phyloP scores from a whole-genome alignment of 148 eudicot genomes.

The Chenopodium quinoa region DNA sequence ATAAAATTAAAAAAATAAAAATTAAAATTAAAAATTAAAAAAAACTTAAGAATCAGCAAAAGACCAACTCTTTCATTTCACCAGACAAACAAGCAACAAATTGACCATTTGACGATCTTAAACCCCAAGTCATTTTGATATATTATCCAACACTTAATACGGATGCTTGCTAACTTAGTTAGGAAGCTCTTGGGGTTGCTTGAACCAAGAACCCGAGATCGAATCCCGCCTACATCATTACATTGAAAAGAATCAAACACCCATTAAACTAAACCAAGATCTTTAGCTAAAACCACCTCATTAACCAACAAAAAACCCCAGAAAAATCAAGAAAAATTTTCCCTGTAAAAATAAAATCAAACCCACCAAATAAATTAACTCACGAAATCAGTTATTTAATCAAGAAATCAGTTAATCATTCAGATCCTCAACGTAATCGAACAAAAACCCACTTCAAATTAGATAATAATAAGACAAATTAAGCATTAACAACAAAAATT shows the following conservation, averaged over 20 bases:
- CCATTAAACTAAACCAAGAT: conserved; percentile 14
- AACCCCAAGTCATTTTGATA: background rate
- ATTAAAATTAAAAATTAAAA: too few relatives aligned
- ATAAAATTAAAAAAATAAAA: too few relatives aligned
- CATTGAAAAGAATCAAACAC: background rate
- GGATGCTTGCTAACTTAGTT: too few relatives aligned
- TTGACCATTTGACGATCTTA: background rate
- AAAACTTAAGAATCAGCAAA: background rate
- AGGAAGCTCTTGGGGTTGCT: too few relatives aligned
- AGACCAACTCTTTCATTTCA: background rate
- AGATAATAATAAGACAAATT: background rate
- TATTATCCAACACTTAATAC: background rate
- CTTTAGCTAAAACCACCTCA: conserved; percentile 5
- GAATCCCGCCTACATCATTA: background rate
- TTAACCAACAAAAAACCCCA: background rate
- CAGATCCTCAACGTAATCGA: conserved; percentile 12
- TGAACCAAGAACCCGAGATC: background rate
- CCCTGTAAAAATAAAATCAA: background rate
- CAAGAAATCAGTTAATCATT: background rate
- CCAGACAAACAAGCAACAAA: conserved; percentile 9
- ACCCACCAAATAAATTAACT: conserved; percentile 1
- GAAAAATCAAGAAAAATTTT: conserved; percentile 1
- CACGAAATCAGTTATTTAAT: background rate
- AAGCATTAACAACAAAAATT: conserved; percentile 2
- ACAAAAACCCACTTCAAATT: background rate